Evolutionary conservation across 164 flowering plant genomes (phyloP).

Genomic region (Echeveria elegans): DNA sequence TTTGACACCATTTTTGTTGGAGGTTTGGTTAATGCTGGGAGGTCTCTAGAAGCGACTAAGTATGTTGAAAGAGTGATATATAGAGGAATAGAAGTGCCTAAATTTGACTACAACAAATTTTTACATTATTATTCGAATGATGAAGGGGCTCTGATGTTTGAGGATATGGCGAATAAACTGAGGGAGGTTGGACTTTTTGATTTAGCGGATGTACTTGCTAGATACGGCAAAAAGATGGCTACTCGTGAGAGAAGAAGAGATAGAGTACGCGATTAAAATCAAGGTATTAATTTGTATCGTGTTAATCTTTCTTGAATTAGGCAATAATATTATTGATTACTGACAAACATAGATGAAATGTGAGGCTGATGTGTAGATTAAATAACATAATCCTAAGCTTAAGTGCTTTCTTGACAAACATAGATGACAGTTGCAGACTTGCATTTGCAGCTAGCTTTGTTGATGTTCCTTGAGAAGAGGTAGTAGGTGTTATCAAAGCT

Average conservation of each 20-base stretch:
- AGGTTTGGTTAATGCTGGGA: slow-evolving; percentile 77
- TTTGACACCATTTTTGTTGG: slow-evolving; percentile 88
- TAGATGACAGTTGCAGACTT: too few species aligned
- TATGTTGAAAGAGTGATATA: slow-evolving; percentile 64
- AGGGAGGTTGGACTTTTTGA: slow-evolving; percentile 76
- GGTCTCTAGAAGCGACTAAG: slow-evolving; percentile 59
- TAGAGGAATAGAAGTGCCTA: slow-evolving; percentile 62
- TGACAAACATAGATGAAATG: too few species aligned
- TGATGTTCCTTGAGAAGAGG: too few species aligned
- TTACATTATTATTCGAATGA: slow-evolving; percentile 71
- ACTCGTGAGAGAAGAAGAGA: slow-evolving; percentile 70
- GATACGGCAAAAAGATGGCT: slow-evolving; percentile 84
- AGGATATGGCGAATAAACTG: slow-evolving; percentile 58
- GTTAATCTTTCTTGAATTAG: too few species aligned
- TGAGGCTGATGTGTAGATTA: too few species aligned
- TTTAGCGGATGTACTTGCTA: slow-evolving; percentile 53
- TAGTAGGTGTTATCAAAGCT: too few species aligned
- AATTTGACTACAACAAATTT: slow-evolving; percentile 80
- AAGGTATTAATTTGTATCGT: too few species aligned
- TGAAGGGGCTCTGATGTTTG: slow-evolving; percentile 81
- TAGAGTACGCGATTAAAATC: too few species aligned
- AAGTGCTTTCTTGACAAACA: too few species aligned
- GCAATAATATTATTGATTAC: too few species aligned
- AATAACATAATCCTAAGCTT: too few species aligned
- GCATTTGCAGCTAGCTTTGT: too few species aligned